A percentile compares a stretch with the other conserved stretches of the same genome.
phyloP scores from a whole-genome alignment of 768 basidiomycete species.

The Suillus variegatus region DNA sequence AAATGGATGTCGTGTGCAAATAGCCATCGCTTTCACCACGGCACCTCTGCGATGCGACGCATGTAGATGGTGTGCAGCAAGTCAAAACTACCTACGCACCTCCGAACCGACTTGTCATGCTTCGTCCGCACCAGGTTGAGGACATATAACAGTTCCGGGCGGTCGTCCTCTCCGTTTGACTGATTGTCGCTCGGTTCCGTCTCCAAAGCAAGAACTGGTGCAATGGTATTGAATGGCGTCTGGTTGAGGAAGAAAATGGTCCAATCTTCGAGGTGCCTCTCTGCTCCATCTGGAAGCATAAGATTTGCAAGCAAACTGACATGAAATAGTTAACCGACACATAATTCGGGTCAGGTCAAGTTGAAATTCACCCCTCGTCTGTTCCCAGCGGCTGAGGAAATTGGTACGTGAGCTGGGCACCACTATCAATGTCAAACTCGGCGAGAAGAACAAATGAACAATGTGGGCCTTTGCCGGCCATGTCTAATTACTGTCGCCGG shows the following conservation, averaged over 20 bases:
- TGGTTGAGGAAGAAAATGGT: constrained; percentile 99
- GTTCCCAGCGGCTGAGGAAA: constrained; percentile 94
- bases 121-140: constrained; percentile 91
- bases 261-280: constrained; percentile 95
- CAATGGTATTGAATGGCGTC: constrained; percentile 83
- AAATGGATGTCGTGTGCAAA: constrained; percentile 90
- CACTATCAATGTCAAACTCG: constrained; percentile 98
- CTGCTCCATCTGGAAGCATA: constrained; percentile 98
- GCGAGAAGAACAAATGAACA: constrained; percentile 94
- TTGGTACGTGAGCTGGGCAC: constrained; percentile 92
- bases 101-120: constrained; percentile 79
- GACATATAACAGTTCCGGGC: constrained; percentile 75
- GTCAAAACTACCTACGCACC: constrained; percentile 45
- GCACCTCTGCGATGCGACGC: constrained; percentile 64
- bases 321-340: constrained; percentile 7
- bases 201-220: constrained; percentile 77
- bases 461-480: constrained; percentile 69
- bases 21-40: constrained; percentile 90
- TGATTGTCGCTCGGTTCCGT: constrained; percentile 38
- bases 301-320: constrained; percentile 88
- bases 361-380: constrained; percentile 79
- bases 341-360: constrained; percentile 5
- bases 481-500: constrained; percentile 22
- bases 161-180: constrained; percentile 26
- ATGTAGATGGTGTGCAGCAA: neutral